Base-by-base conservation (phyloP, 2,329 filamentous ascomycete genomes). In the Trichophyton simii region DNA sequence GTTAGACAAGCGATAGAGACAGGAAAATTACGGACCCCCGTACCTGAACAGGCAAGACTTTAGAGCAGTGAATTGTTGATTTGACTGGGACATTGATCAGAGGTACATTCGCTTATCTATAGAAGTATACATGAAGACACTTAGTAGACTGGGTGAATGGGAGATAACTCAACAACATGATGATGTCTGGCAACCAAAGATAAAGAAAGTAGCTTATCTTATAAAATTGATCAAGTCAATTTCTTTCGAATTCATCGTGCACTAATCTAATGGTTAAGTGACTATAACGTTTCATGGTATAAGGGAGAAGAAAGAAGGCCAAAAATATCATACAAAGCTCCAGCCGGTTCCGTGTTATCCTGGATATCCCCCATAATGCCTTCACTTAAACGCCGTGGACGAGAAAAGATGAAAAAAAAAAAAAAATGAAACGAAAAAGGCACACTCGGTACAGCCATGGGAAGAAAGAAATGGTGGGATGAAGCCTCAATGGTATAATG, bases 31-130 rank as follows among this genome's bases (percentile, higher is more conserved):
- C 83, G 81, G 71, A 88, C 80, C 64, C 82, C 86, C 20, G 87
- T 92, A n/a, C 81, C 83, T 0, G 89, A 92, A 74, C 88, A 92
- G 73, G 78, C 72, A 59, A 73, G 78, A 15, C 25, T 60, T 31
- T 58, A 41, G 18, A 15, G 18, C 34, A 25, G 25, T 25, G 13
- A 15, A 20, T 6, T 44, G 3, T 28, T 36, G 46, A 3, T n/a
- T 28, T 22, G 31, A 18, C 15, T 20, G 1, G 15, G 15, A 22
- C 20, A 25, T 22, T 42, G 55, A 58, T 58, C 9, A 50, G 25
- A 13, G 20, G 9, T 50, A 50, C 44, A 50, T 13, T 50, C 20
- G 46, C 15, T 28, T 50, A 50, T 28, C 50, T 55, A 55, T n/a
- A 36, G 20, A 25, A 36, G 50, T 25, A 34, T 55, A 55, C n/a